These are phyloP conservation scores for Suillus americanus DNA, from an alignment of 768 basidiomycete genomes.

Conservation along the genomic window DNA sequence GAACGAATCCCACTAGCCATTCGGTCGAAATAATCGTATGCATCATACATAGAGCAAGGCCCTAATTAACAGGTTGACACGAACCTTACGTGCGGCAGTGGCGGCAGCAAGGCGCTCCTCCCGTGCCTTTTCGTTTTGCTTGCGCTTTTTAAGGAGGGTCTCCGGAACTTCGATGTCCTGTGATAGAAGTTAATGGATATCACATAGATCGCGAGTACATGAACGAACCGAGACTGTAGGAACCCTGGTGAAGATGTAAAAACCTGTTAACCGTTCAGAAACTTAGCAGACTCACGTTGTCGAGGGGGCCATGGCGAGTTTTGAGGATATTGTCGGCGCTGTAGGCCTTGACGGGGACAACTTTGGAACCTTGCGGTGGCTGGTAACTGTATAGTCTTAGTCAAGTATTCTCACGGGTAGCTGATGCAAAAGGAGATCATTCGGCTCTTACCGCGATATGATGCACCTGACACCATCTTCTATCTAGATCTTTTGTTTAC, in stretches of 20 bases:
- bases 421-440: too few species aligned
- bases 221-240: constrained; percentile 46
- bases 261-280: constrained; percentile 8
- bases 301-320: constrained; percentile 45
- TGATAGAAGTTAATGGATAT: constrained; percentile 17
- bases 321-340: constrained; percentile 35
- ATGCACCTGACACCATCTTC: too few species aligned
- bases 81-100: constrained; percentile 84
- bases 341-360: constrained; percentile 21
- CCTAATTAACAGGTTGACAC: constrained; percentile 23
- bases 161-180: constrained; percentile 96
- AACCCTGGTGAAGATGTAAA: constrained; percentile 31
- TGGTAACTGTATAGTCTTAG: constrained; percentile 38
- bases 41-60: constrained; percentile 59
- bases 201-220: background rate
- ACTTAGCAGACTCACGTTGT: constrained; percentile 45
- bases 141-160: constrained; percentile 99
- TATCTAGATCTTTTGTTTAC: too few species aligned
- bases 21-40: constrained; percentile 69
- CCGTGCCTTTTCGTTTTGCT: constrained; percentile 94
- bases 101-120: constrained; percentile 90
- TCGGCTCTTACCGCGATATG: background rate
- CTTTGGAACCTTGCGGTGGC: constrained; percentile 32
- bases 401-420: constrained; percentile 24
- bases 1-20: constrained; percentile 68